Evolutionary conservation across 164 flowering plant genomes (phyloP).

Genomic region (Liriodendron chinense): DNA sequence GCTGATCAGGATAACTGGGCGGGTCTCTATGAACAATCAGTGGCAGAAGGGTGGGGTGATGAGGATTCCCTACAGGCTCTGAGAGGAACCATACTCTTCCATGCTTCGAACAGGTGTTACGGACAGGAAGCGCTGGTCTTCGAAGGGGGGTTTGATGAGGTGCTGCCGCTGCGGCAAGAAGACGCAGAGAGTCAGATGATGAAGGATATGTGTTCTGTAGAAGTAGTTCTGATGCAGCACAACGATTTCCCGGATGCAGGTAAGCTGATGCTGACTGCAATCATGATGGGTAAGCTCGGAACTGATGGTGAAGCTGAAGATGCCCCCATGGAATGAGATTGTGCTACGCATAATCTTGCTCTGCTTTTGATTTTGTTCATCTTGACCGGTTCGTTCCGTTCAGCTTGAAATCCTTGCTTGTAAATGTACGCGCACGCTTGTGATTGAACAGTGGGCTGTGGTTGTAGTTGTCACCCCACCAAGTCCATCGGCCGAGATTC

Average conservation of each 20-base stretch:
- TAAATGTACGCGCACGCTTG: neutral
- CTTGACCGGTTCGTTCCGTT: neutral
- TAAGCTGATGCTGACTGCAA: conserved; percentile 78
- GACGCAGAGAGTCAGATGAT: conserved; percentile 20
- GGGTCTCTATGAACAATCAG: conserved; percentile 44
- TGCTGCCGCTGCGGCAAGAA: conserved; percentile 61
- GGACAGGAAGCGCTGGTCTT: conserved; percentile 57
- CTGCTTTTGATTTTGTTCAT: neutral
- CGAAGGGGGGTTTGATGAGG: conserved; percentile 75
- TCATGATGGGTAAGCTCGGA: conserved; percentile 58
- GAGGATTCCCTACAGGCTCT: conserved; percentile 48
- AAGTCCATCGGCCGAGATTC: too few relatives aligned
- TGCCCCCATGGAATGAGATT: conserved; percentile 38
- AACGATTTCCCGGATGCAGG: conserved; percentile 84
- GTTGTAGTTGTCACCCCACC: too few relatives aligned
- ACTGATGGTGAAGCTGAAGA: conserved; percentile 25
- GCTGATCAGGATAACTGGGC: conserved; percentile 83
- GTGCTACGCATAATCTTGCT: neutral
- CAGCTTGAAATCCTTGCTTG: neutral
- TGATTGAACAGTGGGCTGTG: neutral
- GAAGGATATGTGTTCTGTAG: conserved; percentile 55
- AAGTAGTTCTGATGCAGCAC: conserved; percentile 79
- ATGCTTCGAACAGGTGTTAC: conserved; percentile 75
- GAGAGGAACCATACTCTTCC: conserved; percentile 59
- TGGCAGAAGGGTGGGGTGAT: conserved; percentile 80